These are phyloP conservation scores for Strigomonas culicis DNA, from an alignment of 208 protist genomes.

Conservation along the genomic window DNA sequence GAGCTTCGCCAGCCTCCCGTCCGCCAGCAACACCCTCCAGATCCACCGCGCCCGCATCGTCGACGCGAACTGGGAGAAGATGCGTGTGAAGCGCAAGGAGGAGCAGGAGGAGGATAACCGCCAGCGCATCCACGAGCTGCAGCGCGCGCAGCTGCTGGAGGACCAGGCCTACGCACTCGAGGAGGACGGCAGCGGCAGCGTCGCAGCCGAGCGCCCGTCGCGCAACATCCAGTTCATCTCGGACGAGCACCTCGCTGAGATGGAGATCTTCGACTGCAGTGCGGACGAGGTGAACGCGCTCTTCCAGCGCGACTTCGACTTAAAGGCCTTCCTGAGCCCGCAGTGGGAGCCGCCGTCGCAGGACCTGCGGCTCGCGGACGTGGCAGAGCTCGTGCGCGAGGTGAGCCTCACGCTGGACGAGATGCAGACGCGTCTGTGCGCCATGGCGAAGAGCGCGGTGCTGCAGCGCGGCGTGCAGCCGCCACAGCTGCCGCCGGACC, in stretches of 20 bases:
- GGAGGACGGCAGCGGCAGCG: background rate
- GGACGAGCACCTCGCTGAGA: slow-evolving; percentile 40
- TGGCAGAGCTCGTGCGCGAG: slow-evolving; percentile 76
- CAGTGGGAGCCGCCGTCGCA: slow-evolving; percentile 23
- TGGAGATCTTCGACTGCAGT: slow-evolving; percentile 68
- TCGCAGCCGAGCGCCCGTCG: background rate
- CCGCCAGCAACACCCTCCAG: background rate
- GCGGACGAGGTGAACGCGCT: slow-evolving; percentile 81
- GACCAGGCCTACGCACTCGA: background rate
- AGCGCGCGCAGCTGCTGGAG: background rate
- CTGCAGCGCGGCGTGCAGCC: slow-evolving; percentile 55
- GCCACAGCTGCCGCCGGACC: slow-evolving; percentile 51
- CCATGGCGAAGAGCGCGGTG: slow-evolving; percentile 50
- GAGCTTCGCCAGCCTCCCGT: slow-evolving; percentile 9
- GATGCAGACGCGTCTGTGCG: slow-evolving; percentile 63
- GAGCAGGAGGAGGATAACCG: background rate
- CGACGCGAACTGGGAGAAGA: slow-evolving; percentile 4
- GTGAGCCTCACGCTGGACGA: slow-evolving; percentile 55
- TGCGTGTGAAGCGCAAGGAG: slow-evolving; percentile 5
- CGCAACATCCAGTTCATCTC: slow-evolving; percentile 40
- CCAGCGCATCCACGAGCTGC: background rate
- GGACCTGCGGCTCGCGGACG: slow-evolving; percentile 36
- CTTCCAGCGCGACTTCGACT: slow-evolving; percentile 67
- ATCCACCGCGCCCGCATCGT: background rate
- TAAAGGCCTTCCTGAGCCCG: slow-evolving; percentile 51